phyloP scores from a whole-genome alignment of 306 rosid genomes.

The Trifolium pratense region DNA sequence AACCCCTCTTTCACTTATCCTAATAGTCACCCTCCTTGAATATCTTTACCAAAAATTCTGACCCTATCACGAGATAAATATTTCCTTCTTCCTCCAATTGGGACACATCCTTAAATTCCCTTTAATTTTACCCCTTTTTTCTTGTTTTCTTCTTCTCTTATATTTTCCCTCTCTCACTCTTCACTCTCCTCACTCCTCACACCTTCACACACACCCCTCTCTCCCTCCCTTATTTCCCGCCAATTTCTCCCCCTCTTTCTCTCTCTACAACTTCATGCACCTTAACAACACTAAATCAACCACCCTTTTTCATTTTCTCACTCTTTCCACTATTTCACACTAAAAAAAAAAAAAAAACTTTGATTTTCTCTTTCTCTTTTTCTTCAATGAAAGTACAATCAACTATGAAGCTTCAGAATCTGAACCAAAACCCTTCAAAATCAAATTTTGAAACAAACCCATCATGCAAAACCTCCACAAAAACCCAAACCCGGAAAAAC shows the following conservation, averaged over 20 bases:
- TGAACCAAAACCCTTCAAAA: constrained; percentile 23
- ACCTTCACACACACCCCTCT: not conserved
- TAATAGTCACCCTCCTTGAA: constrained; percentile 3
- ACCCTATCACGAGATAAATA: constrained; percentile 40
- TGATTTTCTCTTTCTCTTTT: not conserved
- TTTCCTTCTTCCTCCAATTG: constrained; percentile 28
- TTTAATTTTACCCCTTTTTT: not conserved
- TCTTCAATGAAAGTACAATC: constrained; percentile 41
- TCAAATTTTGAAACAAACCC: constrained; percentile 37
- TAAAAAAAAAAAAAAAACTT: not conserved
- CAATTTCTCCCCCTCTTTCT: constrained; percentile 23
- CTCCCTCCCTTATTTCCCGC: constrained; percentile 46
- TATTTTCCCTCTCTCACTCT: not conserved
- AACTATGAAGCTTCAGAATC: constrained; percentile 21
- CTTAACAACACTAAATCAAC: not conserved
- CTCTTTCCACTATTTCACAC: not conserved
- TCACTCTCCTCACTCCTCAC: not conserved
- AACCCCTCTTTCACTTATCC: no score
- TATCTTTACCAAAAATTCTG: constrained; percentile 21
- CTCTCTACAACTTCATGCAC: constrained; percentile 23
- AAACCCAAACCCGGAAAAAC: constrained; percentile 6
- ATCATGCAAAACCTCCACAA: constrained; percentile 33
- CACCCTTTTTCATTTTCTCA: constrained; percentile 2
- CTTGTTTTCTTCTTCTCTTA: not conserved
- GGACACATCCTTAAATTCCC: constrained; percentile 41